Conservation (phyloP, 768 basidiomycete species). For the Hortiboletus flavorubellus region DNA sequence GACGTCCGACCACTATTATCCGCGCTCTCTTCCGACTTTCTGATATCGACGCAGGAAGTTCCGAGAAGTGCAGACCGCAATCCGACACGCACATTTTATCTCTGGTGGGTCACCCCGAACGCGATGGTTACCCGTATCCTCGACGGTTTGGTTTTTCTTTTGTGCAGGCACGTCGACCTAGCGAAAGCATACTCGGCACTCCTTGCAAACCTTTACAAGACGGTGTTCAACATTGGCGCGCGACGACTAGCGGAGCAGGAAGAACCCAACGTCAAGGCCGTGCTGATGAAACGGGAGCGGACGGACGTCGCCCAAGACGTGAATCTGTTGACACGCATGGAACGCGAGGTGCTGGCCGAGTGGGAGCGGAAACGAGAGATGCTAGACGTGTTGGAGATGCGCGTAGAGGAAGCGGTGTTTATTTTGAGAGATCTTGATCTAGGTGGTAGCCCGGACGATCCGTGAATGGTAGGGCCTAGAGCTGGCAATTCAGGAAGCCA, state of each 20-base stretch:
- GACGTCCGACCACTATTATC: slow-evolving; percentile 81
- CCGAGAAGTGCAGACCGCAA: slow-evolving; percentile 89
- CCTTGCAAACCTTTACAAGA: slow-evolving; percentile 81
- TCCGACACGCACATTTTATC: slow-evolving; percentile 83
- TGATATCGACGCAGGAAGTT: slow-evolving; percentile 92
- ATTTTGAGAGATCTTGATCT: slow-evolving; percentile 76
- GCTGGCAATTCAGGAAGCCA: too few relatives aligned
- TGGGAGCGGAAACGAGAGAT: slow-evolving; percentile 76
- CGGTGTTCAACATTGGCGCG: slow-evolving; percentile 78
- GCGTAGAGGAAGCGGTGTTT: slow-evolving; percentile 87
- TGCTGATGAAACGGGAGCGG: slow-evolving; percentile 78
- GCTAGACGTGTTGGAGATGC: slow-evolving; percentile 74
- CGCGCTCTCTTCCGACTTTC: slow-evolving; percentile 70
- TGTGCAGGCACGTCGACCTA: slow-evolving; percentile 81
- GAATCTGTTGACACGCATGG: slow-evolving; percentile 63
- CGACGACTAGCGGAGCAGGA: slow-evolving; percentile 74
- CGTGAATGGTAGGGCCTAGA: slow-evolving; percentile 5
- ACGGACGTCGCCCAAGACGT: slow-evolving; percentile 82
- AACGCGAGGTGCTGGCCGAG: slow-evolving; percentile 68
- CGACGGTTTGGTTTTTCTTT: not conserved
- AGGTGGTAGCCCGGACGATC: slow-evolving; percentile 47
- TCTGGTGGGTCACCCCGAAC: slow-evolving; percentile 58
- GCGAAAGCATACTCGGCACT: slow-evolving; percentile 77
- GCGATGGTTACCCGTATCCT: not conserved
- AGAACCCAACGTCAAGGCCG: slow-evolving; percentile 57